Evolutionary conservation across 1,284 basidiomycete species (phyloP), one percentile per base, ranked within the genome.

Genomic region (Moniliophthora roreri): DNA sequence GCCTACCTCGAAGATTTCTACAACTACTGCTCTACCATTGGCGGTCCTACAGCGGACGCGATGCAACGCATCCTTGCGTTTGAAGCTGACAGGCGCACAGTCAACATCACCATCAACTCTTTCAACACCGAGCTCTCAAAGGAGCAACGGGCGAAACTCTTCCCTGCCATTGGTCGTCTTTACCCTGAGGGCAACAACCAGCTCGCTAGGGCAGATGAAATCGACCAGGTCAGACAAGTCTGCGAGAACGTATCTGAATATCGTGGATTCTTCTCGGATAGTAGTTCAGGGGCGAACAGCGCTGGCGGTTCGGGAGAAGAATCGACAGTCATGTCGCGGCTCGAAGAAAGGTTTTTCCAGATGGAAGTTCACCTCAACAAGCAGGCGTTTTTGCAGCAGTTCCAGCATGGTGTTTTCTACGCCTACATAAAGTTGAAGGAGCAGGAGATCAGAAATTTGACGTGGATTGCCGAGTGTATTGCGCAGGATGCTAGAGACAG

Each of bases 71-170:
- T 98, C 61, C 86, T 99, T 51, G 80, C 89, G 6, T 99, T 99
- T 66, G 97, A 99, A 77, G 97, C 97, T 26, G 96, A 99, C 73
- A 84, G 96, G 36, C 86, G 97, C 49, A 91, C 94, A 2, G 89
- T 99, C 71, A 99, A 99, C 76, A 98, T 99, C 71, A 98, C 97
- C 34, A 93, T 99, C 79, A 99, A 99, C 79, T 98, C 96, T 21
- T 97, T 99, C 70, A 91, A 91, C 60, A 98, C 97, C 9, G 92
- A 93, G 64, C 82, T 99, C 53, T 81, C 89, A 40, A 99, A 99
- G 70, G 96, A 99, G 67, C 89, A 95, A 65, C 90, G 97, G 34
- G 94, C 95, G n/a, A 87, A 89, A 60, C 83, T 99, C 40, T 99
- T 97, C 81, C 97, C 97, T 5, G 82, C 87, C 18, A 91, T 99